Percentiles rank a stretch among this genome's conserved stretches.
These are phyloP conservation scores for Hyaloscypha bicolor DNA, from an alignment of 495 filamentous ascomycete species.

Conservation along the genomic window DNA sequence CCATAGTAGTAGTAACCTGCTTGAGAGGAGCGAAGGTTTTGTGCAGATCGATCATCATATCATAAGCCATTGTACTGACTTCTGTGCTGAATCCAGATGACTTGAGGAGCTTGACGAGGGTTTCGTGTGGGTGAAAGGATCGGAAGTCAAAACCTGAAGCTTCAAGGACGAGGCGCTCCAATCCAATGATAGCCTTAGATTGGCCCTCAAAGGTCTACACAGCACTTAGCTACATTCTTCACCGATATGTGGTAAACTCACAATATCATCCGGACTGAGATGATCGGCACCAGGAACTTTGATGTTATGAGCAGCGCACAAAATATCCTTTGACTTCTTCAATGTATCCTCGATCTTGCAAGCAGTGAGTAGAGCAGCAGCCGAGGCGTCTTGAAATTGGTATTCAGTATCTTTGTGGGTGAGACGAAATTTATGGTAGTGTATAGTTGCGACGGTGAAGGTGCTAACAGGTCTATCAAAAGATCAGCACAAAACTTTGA, in stretches of 20 bases:
- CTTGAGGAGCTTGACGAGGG: slow-evolving; percentile 72
- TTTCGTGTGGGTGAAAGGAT: slow-evolving; percentile 82
- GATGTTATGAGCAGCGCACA: slow-evolving; percentile 87
- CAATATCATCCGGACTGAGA: slow-evolving; percentile 80
- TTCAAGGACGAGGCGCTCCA: slow-evolving; percentile 95
- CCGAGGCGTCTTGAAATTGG: slow-evolving; percentile 71
- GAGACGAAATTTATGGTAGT: slow-evolving; percentile 89
- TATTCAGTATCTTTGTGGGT: slow-evolving; percentile 75
- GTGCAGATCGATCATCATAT: slow-evolving; percentile 85
- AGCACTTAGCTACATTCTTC: slow-evolving; percentile 11
- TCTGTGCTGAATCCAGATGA: slow-evolving; percentile 50
- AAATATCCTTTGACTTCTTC: slow-evolving; percentile 92
- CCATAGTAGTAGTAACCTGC: slow-evolving; percentile 77
- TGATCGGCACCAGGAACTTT: slow-evolving; percentile 71
- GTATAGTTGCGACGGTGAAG: slow-evolving; percentile 79
- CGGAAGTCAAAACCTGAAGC: slow-evolving; percentile 91
- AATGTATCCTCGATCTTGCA: slow-evolving; percentile 98
- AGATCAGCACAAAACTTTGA: not conserved
- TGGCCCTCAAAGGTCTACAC: slow-evolving; percentile 73
- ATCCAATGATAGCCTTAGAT: slow-evolving; percentile 76
- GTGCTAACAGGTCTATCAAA: slow-evolving; percentile 66
- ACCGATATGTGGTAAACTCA: slow-evolving; percentile 39
- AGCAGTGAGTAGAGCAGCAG: slow-evolving; percentile 84
- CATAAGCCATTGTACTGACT: slow-evolving; percentile 67
- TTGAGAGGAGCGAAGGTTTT: slow-evolving; percentile 92